A percentile compares a stretch with the other conserved stretches of the same genome.
Conservation (phyloP, 345 rosid species). For the Balakata baccata region DNA sequence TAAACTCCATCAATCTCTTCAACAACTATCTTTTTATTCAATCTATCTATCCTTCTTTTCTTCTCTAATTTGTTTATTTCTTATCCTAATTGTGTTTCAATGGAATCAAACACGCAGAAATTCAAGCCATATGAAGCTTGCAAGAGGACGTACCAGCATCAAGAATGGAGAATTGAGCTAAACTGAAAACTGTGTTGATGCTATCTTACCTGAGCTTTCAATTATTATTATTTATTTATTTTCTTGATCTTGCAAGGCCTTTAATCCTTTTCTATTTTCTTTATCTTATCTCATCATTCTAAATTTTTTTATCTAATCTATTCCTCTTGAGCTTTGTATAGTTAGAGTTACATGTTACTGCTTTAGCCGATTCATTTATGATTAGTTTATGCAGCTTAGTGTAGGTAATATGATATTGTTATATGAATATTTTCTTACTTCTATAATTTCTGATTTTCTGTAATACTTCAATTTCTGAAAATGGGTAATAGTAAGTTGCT, state of each 20-base stretch:
- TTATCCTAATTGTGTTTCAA: slow-evolving; percentile 1
- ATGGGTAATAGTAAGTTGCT: too few species aligned
- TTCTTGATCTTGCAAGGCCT: slow-evolving; percentile 38
- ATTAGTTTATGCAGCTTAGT: background rate
- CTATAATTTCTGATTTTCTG: background rate
- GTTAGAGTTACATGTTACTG: background rate
- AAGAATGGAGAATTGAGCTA: background rate
- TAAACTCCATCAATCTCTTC: slow-evolving; percentile 8
- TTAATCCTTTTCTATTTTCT: background rate
- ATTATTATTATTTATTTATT: background rate
- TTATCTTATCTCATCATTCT: too few species aligned
- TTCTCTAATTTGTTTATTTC: background rate
- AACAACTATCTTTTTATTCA: background rate
- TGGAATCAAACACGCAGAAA: slow-evolving; percentile 18
- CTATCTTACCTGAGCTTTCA: slow-evolving; percentile 59
- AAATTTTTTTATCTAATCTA: background rate
- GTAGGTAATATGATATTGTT: too few species aligned
- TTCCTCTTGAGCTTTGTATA: slow-evolving; percentile 24
- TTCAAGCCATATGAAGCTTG: background rate
- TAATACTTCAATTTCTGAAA: too few species aligned
- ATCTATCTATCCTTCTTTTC: too few species aligned
- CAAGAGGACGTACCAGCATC: background rate
- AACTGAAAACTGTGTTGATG: slow-evolving; percentile 24
- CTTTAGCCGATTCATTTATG: background rate
- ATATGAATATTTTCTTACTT: background rate